Percentiles rank a stretch among this genome's conserved stretches.
Conservation (phyloP, 371 early-diverging fungal species). For the Mucor indicus region DNA sequence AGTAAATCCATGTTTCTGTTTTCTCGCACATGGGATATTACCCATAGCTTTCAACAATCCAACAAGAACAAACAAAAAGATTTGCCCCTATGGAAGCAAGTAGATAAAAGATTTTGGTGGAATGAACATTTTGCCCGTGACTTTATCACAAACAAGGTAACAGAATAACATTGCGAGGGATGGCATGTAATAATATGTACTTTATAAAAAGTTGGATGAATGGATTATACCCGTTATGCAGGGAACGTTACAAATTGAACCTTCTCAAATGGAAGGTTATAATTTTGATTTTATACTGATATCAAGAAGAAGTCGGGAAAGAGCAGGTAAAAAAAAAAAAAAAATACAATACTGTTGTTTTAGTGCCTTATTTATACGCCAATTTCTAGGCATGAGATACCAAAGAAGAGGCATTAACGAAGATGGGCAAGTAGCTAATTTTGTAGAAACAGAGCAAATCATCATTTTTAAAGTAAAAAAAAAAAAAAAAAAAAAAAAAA, state of each 20-base stretch:
- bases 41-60: constrained; percentile 39
- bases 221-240: constrained; percentile 70
- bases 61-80: constrained; percentile 19
- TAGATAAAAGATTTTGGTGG: constrained; percentile 64
- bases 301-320: constrained; percentile 55
- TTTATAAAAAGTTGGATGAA: constrained; percentile 42
- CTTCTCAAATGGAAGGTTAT: constrained; percentile 59
- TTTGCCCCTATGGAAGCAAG: constrained; percentile 22
- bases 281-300: constrained; percentile 56
- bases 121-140: constrained; percentile 58
- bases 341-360: background rate
- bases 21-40: constrained; percentile 56
- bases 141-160: constrained; percentile 42
- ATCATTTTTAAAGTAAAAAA: constrained; percentile 9
- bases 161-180: background rate
- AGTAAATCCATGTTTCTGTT: constrained; percentile 62
- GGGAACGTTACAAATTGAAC: constrained; percentile 63
- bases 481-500: background rate
- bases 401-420: constrained; percentile 63
- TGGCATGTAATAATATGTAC: background rate
- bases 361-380: background rate
- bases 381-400: constrained; percentile 54
- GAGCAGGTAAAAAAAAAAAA: constrained; percentile 41
- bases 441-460: constrained; percentile 70
- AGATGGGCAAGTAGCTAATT: constrained; percentile 64